These are phyloP conservation scores for Anthoceros angustus DNA, from an alignment of 225 moss, liverwort and hornwort genomes.

Conservation along the genomic window DNA sequence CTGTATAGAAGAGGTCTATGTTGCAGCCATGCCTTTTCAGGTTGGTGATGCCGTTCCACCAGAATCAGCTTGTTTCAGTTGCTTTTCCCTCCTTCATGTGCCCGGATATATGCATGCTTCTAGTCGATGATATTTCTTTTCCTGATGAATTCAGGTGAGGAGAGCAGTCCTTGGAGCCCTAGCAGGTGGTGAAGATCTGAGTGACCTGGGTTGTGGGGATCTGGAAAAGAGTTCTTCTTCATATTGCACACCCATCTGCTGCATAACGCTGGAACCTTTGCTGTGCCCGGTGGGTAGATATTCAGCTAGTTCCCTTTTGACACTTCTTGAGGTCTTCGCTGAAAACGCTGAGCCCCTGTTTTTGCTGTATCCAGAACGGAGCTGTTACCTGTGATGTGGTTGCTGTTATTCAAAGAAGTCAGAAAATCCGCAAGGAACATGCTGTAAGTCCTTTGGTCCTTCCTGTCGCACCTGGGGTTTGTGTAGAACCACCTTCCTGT, in stretches of 20 bases:
- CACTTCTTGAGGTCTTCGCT: not conserved
- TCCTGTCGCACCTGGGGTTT: not conserved
- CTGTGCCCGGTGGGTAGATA: conserved; percentile 29
- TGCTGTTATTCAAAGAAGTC: conserved; percentile 59
- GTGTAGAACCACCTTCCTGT: no score
- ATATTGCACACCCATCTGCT: conserved; percentile 56
- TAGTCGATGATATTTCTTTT: not conserved
- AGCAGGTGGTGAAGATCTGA: conserved; percentile 31
- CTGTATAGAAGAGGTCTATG: conserved; percentile 62
- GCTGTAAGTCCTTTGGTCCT: conserved; percentile 31
- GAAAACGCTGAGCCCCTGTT: conserved; percentile 2
- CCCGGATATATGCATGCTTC: not conserved
- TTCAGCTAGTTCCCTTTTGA: not conserved
- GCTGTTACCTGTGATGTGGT: conserved; percentile 59
- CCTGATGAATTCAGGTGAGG: conserved; percentile 43
- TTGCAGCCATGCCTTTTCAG: conserved; percentile 65
- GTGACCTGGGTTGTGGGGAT: conserved; percentile 12
- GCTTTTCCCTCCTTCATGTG: not conserved
- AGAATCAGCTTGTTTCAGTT: not conserved
- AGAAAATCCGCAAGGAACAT: conserved; percentile 53
- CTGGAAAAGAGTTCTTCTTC: conserved; percentile 16
- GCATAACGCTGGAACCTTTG: conserved; percentile 88
- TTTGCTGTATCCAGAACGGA: conserved; percentile 40
- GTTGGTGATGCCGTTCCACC: conserved; percentile 18
- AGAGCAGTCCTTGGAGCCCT: conserved; percentile 50